A percentile compares a stretch with the other conserved stretches of the same genome.
Evolutionary conservation across 2,329 filamentous ascomycete species (phyloP).

Genomic region (Alternaria brassicicola): DNA sequence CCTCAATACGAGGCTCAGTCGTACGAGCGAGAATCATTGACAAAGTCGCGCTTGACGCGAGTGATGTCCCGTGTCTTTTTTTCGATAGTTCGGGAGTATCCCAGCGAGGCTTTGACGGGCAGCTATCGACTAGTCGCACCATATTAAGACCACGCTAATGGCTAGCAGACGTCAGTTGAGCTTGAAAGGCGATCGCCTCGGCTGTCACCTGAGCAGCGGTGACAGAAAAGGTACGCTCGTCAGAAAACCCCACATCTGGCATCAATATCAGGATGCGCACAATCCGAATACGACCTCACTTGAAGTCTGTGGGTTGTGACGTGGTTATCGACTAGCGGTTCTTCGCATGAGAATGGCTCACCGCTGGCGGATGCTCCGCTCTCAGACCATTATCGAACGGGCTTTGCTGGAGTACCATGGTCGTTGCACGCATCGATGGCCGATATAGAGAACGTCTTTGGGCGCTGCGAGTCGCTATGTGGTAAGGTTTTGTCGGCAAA

Average conservation of each 20-base stretch:
- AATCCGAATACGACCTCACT: not conserved
- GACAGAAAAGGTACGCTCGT: not conserved
- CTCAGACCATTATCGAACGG: not conserved
- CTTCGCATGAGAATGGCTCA: not conserved
- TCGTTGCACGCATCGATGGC: not conserved
- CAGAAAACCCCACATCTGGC: not conserved
- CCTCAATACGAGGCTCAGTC: constrained; percentile 4
- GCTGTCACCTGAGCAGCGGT: not conserved
- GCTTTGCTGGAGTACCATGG: not conserved
- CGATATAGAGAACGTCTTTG: not conserved
- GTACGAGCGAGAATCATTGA: not conserved
- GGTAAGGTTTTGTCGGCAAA: not conserved
- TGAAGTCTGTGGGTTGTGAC: constrained; percentile 1
- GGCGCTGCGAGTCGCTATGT: not conserved
- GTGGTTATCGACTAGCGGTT: not conserved
- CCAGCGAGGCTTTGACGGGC: not conserved
- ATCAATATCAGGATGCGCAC: not conserved
- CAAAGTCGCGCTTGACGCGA: not conserved
- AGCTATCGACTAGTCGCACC: not conserved
- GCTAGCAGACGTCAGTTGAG: not conserved
- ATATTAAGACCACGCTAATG: not conserved
- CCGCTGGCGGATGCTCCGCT: not conserved
- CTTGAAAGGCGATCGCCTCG: constrained; percentile 1
- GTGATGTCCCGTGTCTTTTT: not conserved
- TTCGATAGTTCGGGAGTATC: not conserved